Percentiles rank a stretch among this genome's conserved stretches.
Conservation (phyloP, 805 yeast genomes). For the Isabelozyma rhagii region DNA sequence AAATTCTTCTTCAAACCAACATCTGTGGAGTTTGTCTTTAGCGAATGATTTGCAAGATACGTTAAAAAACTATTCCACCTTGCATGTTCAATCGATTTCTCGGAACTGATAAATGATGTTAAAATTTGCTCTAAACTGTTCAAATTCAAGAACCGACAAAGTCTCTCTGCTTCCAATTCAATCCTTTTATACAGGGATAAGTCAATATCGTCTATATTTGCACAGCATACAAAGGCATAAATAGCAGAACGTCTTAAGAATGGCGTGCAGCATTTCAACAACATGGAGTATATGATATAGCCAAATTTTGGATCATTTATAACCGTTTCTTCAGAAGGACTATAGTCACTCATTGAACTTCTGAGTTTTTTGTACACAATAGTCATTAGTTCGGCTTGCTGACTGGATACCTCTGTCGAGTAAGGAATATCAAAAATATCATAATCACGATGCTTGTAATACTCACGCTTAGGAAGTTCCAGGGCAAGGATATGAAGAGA, state of each 20-base stretch:
- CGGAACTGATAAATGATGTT: constrained; percentile 10
- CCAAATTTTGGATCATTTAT: constrained; percentile 27
- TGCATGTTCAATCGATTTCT: constrained; percentile 19
- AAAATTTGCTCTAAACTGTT: constrained; percentile 31
- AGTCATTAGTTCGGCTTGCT: constrained; percentile 15
- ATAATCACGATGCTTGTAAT: constrained; percentile 20
- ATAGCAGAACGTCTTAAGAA: constrained; percentile 63
- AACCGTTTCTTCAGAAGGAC: constrained; percentile 10
- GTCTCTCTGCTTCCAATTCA: constrained; percentile 50
- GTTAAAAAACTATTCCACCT: constrained; percentile 19
- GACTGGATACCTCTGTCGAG: constrained; percentile 18
- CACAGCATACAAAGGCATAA: constrained; percentile 51
- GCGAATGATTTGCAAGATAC: constrained; percentile 3
- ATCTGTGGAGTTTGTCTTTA: constrained; percentile 5
- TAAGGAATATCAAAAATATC: constrained; percentile 37
- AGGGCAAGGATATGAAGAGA: constrained; percentile 20
- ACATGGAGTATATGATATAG: constrained; percentile 47
- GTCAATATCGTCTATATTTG: constrained; percentile 36
- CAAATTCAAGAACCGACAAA: constrained; percentile 49
- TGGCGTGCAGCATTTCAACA: constrained; percentile 57
- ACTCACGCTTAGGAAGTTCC: constrained; percentile 24
- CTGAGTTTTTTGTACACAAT: constrained; percentile 20
- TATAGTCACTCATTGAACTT: constrained; percentile 4
- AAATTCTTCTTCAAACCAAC: constrained; percentile 22
- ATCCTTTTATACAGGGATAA: constrained; percentile 12